phyloP scores from a whole-genome alignment of 2,329 filamentous ascomycete species.

The Alternaria gansuensis region DNA sequence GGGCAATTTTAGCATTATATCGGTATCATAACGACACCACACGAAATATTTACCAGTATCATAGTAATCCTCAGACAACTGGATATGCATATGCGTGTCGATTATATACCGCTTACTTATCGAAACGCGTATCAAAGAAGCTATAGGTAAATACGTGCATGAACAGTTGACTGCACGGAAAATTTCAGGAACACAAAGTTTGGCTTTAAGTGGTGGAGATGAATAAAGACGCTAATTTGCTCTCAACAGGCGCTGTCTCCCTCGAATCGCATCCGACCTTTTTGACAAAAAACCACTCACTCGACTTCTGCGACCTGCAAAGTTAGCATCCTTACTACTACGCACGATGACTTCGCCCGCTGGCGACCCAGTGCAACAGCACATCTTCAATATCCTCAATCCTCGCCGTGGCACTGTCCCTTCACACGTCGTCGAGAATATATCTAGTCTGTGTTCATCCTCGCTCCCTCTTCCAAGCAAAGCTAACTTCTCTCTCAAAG shows the following conservation, averaged over 20 bases:
- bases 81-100: too few relatives aligned
- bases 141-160: too few relatives aligned
- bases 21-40: conserved; percentile 7
- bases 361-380: conserved; percentile 13
- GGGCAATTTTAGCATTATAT: conserved; percentile 1
- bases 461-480: neutral
- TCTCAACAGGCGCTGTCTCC: too few relatives aligned
- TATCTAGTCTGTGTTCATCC: conserved; percentile 3
- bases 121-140: too few relatives aligned
- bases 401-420: conserved; percentile 12
- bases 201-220: too few relatives aligned
- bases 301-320: too few relatives aligned
- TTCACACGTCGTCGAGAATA: conserved; percentile 6
- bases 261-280: too few relatives aligned
- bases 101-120: too few relatives aligned
- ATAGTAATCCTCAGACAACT: neutral
- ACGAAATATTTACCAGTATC: conserved; percentile 14
- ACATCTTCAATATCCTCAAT: conserved; percentile 12
- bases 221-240: too few relatives aligned
- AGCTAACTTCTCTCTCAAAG: neutral
- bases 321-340: neutral
- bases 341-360: neutral
- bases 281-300: too few relatives aligned
- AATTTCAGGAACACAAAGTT: neutral
- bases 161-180: neutral